A percentile compares a stretch with the other conserved stretches of the same genome.
Conservation (phyloP, 2,329 filamentous ascomycete species). For the Colletotrichum destructivum region DNA sequence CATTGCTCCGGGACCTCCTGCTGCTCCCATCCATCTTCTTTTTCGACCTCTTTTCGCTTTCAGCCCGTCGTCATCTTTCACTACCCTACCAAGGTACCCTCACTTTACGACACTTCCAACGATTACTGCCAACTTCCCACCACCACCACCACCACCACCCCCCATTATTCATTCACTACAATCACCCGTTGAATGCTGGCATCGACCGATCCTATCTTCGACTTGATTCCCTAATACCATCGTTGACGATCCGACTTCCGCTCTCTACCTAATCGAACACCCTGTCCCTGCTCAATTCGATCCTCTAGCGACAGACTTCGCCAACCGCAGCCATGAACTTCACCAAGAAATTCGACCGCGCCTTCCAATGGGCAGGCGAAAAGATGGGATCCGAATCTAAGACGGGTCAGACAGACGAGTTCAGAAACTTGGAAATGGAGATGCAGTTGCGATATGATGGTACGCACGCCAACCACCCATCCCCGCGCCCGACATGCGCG, state of each 20-base stretch:
- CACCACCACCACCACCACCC: neutral
- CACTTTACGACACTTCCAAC: conserved; percentile 24
- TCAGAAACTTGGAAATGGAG: conserved; percentile 90
- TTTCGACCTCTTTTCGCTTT: too few relatives aligned
- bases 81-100: neutral
- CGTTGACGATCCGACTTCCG: neutral
- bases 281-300: neutral
- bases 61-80: neutral
- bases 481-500: neutral
- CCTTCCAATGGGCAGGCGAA: conserved; percentile 98
- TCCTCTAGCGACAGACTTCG: neutral
- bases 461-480: conserved; percentile 57
- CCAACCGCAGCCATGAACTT: conserved; percentile 63
- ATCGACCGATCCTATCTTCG: conserved; percentile 27
- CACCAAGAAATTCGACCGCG: conserved; percentile 91
- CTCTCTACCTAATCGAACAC: neutral
- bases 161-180: conserved; percentile 2
- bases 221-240: conserved; percentile 14
- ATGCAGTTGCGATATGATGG: conserved; percentile 92
- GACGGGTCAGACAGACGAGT: conserved; percentile 89
- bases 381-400: conserved; percentile 94
- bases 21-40: neutral
- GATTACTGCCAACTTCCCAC: conserved; percentile 3
- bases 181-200: conserved; percentile 37
- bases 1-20: neutral